Percentiles rank a stretch among this genome's conserved stretches.
Evolutionary conservation across 2,329 filamentous ascomycete species (phyloP).

Genomic region (Penicillium brasilianum): DNA sequence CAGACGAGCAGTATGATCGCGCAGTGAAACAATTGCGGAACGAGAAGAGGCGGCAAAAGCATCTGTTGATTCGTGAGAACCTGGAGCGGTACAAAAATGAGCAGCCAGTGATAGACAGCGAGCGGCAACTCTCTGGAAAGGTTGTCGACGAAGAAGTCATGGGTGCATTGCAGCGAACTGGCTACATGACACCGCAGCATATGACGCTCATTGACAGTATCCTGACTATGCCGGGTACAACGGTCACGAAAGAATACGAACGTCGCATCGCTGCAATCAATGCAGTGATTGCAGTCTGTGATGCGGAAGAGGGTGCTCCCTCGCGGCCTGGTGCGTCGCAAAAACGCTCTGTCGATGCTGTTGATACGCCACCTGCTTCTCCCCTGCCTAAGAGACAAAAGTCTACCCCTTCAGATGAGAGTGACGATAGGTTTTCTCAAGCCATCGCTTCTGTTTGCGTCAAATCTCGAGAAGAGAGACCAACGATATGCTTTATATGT

Average conservation of each 20-base stretch:
- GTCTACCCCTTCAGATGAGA: slow-evolving; percentile 6
- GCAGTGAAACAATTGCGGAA: slow-evolving; percentile 25
- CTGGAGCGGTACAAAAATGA: slow-evolving; percentile 35
- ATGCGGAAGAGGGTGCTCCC: slow-evolving; percentile 32
- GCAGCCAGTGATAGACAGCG: slow-evolving; percentile 35
- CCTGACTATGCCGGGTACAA: slow-evolving; percentile 15
- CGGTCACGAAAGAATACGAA: slow-evolving; percentile 32
- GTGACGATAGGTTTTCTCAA: slow-evolving; percentile 16
- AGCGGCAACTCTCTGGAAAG: slow-evolving; percentile 33
- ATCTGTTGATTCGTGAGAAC: slow-evolving; percentile 32
- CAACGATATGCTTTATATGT: slow-evolving; percentile 31
- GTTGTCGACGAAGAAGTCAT: slow-evolving; percentile 33
- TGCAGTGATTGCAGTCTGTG: slow-evolving; percentile 33
- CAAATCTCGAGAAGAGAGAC: slow-evolving; percentile 22
- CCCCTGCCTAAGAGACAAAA: slow-evolving; percentile 24
- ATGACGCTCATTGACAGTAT: slow-evolving; percentile 31
- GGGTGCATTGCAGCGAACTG: slow-evolving; percentile 27
- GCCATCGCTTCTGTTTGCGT: slow-evolving; percentile 27
- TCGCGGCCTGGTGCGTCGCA: slow-evolving; percentile 17
- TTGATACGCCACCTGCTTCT: slow-evolving; percentile 13
- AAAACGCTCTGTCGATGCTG: slow-evolving; percentile 21
- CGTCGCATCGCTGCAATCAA: slow-evolving; percentile 34
- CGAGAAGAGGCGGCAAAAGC: slow-evolving; percentile 28
- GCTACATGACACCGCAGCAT: slow-evolving; percentile 31
- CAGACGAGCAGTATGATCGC: slow-evolving; percentile 20